Percentiles rank a stretch among this genome's conserved stretches.
phyloP scores from a whole-genome alignment of 495 filamentous ascomycete genomes.

The Xeromyces bisporus region DNA sequence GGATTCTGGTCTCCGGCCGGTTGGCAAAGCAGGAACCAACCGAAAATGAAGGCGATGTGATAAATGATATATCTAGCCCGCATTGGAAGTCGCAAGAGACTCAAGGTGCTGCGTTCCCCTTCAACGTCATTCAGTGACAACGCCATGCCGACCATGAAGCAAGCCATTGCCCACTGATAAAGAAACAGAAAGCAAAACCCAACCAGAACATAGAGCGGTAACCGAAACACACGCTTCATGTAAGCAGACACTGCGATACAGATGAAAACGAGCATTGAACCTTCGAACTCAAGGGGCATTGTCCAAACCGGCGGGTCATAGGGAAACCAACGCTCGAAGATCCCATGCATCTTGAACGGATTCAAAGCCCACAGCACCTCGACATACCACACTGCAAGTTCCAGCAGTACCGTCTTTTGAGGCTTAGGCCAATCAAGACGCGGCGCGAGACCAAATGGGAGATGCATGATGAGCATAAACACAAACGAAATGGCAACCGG shows the following conservation, averaged over 20 bases:
- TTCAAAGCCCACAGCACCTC: conserved; percentile 1
- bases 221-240: background rate
- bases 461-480: conserved; percentile 4
- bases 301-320: conserved; percentile 1
- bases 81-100: background rate
- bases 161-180: conserved; percentile 5
- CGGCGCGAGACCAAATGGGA: conserved; percentile 1
- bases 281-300: conserved; percentile 2
- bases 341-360: conserved; percentile 3
- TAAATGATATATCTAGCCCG: background rate
- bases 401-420: conserved; percentile 1
- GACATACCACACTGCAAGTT: conserved; percentile 2
- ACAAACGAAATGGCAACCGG: background rate
- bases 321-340: conserved; percentile 1
- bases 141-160: conserved; percentile 3
- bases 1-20: conserved; percentile 2
- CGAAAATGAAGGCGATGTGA: conserved; percentile 1
- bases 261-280: conserved; percentile 1
- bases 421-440: conserved; percentile 1
- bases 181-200: conserved; percentile 1
- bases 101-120: background rate
- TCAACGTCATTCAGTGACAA: background rate
- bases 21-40: conserved; percentile 3
- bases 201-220: background rate
- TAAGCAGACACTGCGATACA: background rate